These are phyloP conservation scores for Zanthoxylum bungeanum DNA, from an alignment of 345 rosid species.

Conservation along the genomic window DNA sequence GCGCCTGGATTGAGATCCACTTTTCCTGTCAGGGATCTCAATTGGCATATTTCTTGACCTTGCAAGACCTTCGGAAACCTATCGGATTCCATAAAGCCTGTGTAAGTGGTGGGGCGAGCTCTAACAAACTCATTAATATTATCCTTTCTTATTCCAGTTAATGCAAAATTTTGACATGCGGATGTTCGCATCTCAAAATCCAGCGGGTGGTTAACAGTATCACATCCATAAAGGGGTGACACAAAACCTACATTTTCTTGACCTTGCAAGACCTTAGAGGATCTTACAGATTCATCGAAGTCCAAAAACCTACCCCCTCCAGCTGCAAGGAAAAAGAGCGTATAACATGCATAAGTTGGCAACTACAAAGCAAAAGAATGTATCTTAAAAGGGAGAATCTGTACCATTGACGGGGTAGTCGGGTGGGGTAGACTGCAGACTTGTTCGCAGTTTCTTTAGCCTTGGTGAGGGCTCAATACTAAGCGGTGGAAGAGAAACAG, in stretches of 20 bases:
- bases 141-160: slow-evolving; percentile 37
- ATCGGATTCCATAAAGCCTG: slow-evolving; percentile 61
- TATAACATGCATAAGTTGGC: background rate
- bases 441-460: slow-evolving; percentile 68
- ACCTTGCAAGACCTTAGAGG: slow-evolving; percentile 99
- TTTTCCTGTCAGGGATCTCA: slow-evolving; percentile 53
- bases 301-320: slow-evolving; percentile 60
- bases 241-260: slow-evolving; percentile 89
- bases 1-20: slow-evolving; percentile 50
- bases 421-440: slow-evolving; percentile 50
- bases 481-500: slow-evolving; percentile 66
- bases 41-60: slow-evolving; percentile 93
- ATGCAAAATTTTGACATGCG: slow-evolving; percentile 44
- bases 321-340: slow-evolving; percentile 27
- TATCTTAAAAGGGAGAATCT: background rate
- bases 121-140: slow-evolving; percentile 36
- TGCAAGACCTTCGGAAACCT: slow-evolving; percentile 90
- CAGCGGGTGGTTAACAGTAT: slow-evolving; percentile 48
- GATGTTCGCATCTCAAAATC: slow-evolving; percentile 62
- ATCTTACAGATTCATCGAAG: slow-evolving; percentile 81
- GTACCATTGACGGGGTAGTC: slow-evolving; percentile 55
- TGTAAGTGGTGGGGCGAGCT: slow-evolving; percentile 36
- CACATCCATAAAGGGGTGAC: slow-evolving; percentile 61
- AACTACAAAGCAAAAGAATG: background rate
- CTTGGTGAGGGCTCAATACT: slow-evolving; percentile 75